phyloP scores from a whole-genome alignment of 768 basidiomycete species.

The Podaxis sp. region DNA sequence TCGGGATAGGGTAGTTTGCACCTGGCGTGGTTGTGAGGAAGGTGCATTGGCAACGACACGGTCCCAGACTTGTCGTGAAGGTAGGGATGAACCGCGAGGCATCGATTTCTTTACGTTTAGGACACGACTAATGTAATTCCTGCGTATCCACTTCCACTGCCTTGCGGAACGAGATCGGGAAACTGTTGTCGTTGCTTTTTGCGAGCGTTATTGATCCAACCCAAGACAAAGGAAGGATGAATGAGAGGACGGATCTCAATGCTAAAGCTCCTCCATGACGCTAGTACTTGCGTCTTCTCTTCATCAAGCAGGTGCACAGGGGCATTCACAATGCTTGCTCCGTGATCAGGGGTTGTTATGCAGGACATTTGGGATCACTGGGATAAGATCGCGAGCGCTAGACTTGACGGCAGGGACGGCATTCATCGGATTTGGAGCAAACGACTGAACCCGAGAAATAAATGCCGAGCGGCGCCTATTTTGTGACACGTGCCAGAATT shows the following conservation, averaged over 20 bases:
- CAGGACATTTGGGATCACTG: conserved; percentile 74
- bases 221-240: neutral
- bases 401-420: conserved; percentile 66
- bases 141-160: conserved; percentile 67
- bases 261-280: conserved; percentile 82
- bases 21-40: conserved; percentile 26
- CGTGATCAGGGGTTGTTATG: conserved; percentile 58
- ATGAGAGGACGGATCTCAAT: conserved; percentile 67
- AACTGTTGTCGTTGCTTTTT: conserved; percentile 80
- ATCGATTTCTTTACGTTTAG: conserved; percentile 83
- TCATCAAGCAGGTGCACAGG: conserved; percentile 81
- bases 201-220: neutral
- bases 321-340: conserved; percentile 69
- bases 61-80: conserved; percentile 74
- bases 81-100: conserved; percentile 53
- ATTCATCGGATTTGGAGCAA: conserved; percentile 56
- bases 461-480: conserved; percentile 72
- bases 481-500: too few species aligned
- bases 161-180: conserved; percentile 67
- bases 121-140: conserved; percentile 79
- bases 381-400: conserved; percentile 80
- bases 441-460: conserved; percentile 56
- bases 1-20: conserved; percentile 21
- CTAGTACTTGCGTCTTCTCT: conserved; percentile 79
- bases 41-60: conserved; percentile 81